Evolutionary conservation across 2,329 filamentous ascomycete genomes (phyloP), one percentile per base, ranked within the genome.

Genomic region (Alternaria metachromatica): DNA sequence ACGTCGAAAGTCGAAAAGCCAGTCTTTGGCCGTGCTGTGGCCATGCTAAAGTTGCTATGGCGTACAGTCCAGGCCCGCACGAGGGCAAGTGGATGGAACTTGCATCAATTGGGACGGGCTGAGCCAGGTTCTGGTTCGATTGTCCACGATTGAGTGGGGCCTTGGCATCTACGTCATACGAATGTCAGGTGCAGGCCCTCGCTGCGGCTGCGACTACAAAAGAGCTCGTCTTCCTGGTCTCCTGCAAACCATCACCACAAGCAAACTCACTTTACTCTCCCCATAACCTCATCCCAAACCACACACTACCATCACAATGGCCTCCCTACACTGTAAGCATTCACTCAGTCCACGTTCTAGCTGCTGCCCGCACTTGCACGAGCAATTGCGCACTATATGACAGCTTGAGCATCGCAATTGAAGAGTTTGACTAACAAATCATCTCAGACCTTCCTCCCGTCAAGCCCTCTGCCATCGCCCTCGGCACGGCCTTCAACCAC

Each of bases 401-500:
- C 55, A 64, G 45, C 41, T 61, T 20, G 15, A 57, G 37, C 59
- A 67, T 57, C 41, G 60, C 21, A 48, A 44, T 20, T 63, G 55
- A 46, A 33, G 50, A 37, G 56, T 50, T 60, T 55, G 53, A 60
- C 71, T 77, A 68, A 77, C 64, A 30, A 26, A 15, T 20, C 43
- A 26, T 56, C 28, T 54, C 69, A 90, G 87, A 92, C 80, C 87
- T 92, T 60, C 90, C 90, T 72, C 86, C 94, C 73, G 96, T 99
- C 80, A 98, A 97, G 91, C 96, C 96, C 75, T 97, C 94, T 79
- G 95, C 96, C 78, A 97, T 99, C 80, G 96, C 95, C 78, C 89
- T 98, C 78, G 96, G 96, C 84, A 96, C 94, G 68, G 85, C 94
- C 82, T 99, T 97, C 90, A 97, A 92, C 87, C 95, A 99, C 85